Evolutionary conservation across 1,284 basidiomycete genomes (phyloP), one percentile per base, ranked within the genome.

Genomic region (Leccinum huronense): DNA sequence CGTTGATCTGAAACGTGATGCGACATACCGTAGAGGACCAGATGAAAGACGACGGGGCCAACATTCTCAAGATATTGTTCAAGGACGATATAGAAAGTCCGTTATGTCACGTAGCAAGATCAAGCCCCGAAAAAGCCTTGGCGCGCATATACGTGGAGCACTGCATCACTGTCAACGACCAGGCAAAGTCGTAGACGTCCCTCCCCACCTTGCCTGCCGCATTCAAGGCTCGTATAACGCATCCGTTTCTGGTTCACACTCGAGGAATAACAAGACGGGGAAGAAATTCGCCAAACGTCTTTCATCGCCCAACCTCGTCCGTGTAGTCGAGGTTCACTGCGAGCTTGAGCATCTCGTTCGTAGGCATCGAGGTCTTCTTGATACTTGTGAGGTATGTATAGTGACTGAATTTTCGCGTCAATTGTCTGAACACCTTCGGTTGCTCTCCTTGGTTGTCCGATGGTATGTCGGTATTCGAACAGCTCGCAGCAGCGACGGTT

Each of bases 211-310:
- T 59, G 95, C 95, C 0, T 97, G 93, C 80, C 83, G 86, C 59
- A 89, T 97, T 42, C 91, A 97, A 75, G 82, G 86, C 59, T 83
- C 87, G 3, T 95, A 93, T 78, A 93, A 95, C 89, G 88, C 83
- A 97, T 87, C 30, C 87, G 81, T 11, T 84, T 79, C 79, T 98
- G 96, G 73, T 98, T 97, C 16, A 76, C 77, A 2, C 87, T 78
- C 1, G 91, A 90, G 1, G 94, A 94, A 75, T 93, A 96, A 76
- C 93, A 94, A 98, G 0, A 95, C 90, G 0, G 95, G 95, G 78
- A 99, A 90, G 82, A 98, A 98, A 78, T 98, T 98, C 19, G 94
- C 90, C 31, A 99, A 80, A 74, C 83, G 97, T 93, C 78, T 95
- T 96, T 65, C 96, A 81, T 63, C 97, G 78, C 11, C 97, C 97